Evolutionary conservation across 2,329 filamentous ascomycete genomes (phyloP), one percentile per base, ranked within the genome.

Genomic region (Periconia macrospinosa): DNA sequence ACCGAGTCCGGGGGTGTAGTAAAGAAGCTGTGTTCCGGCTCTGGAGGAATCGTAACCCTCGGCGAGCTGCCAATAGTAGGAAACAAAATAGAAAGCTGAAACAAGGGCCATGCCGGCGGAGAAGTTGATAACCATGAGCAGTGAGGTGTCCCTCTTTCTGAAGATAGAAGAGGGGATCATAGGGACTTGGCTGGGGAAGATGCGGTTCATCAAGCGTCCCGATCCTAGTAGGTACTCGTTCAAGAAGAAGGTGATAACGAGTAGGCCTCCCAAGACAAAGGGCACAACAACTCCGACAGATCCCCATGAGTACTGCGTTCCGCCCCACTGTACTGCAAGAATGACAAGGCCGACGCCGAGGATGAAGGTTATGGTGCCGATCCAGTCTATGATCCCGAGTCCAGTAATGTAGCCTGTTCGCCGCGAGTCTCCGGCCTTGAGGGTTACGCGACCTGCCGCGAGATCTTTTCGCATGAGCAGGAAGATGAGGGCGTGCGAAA

Each of bases 151-250:
- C 33, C 80, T 78, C 50, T 82, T 78, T 2, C 73, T 70, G 44
- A 89, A 76, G 18, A 89, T 71, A 8, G 77, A 71, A 68, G 85
- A 86, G 0, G 86, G 85, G 14, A 90, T 78, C 86, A 89, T 89
- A 9, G 86, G 76, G 41, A 78, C 76, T 60, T 87, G 83, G 45
- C 69, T 73, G 2, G 83, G 80, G 30, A 85, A 79, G n/a, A 74
- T 65, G 3, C 76, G 69, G 0, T 79, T 73, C 23, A 86, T 69
- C 1, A 71, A 47, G 1, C 76, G 74, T 0, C 78, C 81, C 0
- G 83, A 79, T 6, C 76, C 75, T 64, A 88, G 80, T 6, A 82
- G 72, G 56, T 81, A 81, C 68, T 75, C 73, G 78, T 83, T 83
- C 0, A 81, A 40, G 40, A 80, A 75, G 58, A 86, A 86, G 2